Evolutionary conservation across 164 flowering plant species (phyloP), one percentile per base, ranked within the genome.

Genomic region (Amborella trichopoda): DNA sequence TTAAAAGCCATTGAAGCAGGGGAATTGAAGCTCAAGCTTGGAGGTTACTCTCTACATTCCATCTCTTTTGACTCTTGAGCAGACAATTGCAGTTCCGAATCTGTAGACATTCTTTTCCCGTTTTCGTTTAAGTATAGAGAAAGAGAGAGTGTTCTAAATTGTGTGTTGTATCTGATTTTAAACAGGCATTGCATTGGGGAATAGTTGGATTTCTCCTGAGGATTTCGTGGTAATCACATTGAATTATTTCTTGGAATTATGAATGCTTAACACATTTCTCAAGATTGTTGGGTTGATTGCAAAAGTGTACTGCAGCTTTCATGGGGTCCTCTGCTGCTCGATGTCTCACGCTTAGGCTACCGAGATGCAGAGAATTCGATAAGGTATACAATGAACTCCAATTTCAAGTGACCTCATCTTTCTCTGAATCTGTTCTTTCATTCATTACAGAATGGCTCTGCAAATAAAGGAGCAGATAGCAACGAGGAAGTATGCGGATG

Each of bases 141-240:
- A n/a, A n/a, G n/a, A n/a, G n/a, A n/a, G n/a, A n/a, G n/a, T n/a
- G n/a, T n/a, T n/a, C n/a, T n/a, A 37, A n/a, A 8, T 37, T 10
- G 9, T 37, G 19, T 37, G 3, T 37, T 37, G 13, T n/a, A 6
- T 37, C 2, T 37, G 13, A 8, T 37, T 37, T 37, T 37, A n/a
- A 5, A 18, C 38, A 89, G 97, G 98, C 39, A 64, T 90, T 61
- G 94, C 69, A 28, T 59, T 90, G 59, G 98, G 98, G 43, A 82
- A 90, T 53, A 79, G 78, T 56, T 90, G 98, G 98, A 90, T 90
- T 50, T 90, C 98, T 28, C 98, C 98, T 2, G 94, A 81, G 67
- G 98, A 90, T 75, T 90, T 70, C 66, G 94, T 77, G 78, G 98
- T 83, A 20, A 46, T 70, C 63, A 33, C 13, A 25, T 13, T 32